Percentiles rank a stretch among this genome's conserved stretches.
phyloP scores from a whole-genome alignment of 441 rosid species.

The Corymbia calophylla region DNA sequence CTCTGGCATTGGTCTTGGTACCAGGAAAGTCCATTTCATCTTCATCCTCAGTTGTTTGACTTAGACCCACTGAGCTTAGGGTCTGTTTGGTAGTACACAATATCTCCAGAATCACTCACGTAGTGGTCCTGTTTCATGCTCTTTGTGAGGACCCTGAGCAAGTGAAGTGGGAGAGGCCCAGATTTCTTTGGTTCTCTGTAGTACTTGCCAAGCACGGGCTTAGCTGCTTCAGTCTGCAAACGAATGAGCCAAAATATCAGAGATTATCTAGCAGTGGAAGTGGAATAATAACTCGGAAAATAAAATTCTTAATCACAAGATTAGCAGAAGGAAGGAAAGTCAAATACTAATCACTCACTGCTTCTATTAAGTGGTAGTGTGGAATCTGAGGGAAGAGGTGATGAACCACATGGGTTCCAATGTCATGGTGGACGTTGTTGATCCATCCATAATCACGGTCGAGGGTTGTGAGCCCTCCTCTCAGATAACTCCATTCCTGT shows the following conservation, averaged over 20 bases:
- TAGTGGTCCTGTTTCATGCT: constrained; percentile 78
- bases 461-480: constrained; percentile 89
- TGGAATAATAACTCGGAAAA: neutral
- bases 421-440: constrained; percentile 79
- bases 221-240: constrained; percentile 76
- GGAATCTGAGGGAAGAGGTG: constrained; percentile 97
- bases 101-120: constrained; percentile 71
- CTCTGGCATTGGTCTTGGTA: neutral
- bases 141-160: constrained; percentile 40
- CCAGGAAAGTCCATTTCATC: neutral
- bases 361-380: constrained; percentile 78
- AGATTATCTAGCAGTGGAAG: neutral
- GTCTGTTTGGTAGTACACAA: constrained; percentile 73
- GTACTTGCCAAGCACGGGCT: constrained; percentile 76
- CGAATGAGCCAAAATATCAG: neutral
- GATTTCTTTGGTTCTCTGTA: constrained; percentile 77
- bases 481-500: constrained; percentile 86
- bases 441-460: constrained; percentile 82
- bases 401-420: constrained; percentile 89
- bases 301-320: neutral
- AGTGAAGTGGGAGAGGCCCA: constrained; percentile 60
- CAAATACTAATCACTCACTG: constrained; percentile 27
- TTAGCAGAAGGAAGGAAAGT: neutral
- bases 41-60: neutral
- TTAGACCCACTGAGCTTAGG: constrained; percentile 14